Conservation (phyloP, 257 asterid genomes). For the Penstemon newberryi region DNA sequence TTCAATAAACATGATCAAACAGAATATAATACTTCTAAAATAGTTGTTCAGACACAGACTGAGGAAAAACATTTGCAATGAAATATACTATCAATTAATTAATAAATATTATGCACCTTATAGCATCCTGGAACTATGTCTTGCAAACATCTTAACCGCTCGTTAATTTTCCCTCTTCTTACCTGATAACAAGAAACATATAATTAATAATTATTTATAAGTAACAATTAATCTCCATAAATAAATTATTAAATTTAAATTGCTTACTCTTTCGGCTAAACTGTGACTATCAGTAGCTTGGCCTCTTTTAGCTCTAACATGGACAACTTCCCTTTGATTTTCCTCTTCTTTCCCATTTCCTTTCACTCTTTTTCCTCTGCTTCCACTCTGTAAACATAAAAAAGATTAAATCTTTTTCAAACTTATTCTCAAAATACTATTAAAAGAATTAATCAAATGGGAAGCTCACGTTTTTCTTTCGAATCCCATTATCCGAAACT, state of each 20-base stretch:
- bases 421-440: background rate
- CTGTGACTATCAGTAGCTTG: constrained; percentile 97
- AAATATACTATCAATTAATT: background rate
- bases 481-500: constrained; percentile 41
- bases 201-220: background rate
- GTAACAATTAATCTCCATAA: background rate
- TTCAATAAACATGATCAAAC: constrained; percentile 7
- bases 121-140: constrained; percentile 95
- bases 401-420: background rate
- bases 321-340: constrained; percentile 64
- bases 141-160: constrained; percentile 74
- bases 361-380: constrained; percentile 52
- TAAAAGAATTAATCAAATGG: background rate
- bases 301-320: constrained; percentile 91
- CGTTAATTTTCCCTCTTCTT: constrained; percentile 89
- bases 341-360: constrained; percentile 43
- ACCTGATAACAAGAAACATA: constrained; percentile 44
- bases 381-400: constrained; percentile 32
- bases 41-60: background rate
- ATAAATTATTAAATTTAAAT: background rate
- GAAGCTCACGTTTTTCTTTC: constrained; percentile 41
- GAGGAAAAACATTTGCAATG: background rate
- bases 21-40: background rate
- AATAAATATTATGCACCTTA: constrained; percentile 44
- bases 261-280: constrained; percentile 84